Evolutionary conservation across 2,329 filamentous ascomycete species (phyloP), one percentile per base, ranked within the genome.

Genomic region (Aureobasidium musti): DNA sequence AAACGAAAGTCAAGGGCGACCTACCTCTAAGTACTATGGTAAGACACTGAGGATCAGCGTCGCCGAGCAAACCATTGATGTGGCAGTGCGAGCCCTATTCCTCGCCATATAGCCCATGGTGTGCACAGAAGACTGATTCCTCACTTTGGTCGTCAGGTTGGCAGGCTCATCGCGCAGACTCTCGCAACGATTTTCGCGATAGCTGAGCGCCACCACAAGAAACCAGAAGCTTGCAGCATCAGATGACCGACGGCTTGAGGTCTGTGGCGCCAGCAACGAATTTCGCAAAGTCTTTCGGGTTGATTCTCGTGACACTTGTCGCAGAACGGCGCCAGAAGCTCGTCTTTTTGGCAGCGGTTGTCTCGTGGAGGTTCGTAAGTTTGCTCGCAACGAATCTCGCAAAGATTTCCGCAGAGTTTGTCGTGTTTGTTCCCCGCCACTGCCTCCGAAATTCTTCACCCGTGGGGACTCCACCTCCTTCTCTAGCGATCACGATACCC

Each of bases 101-200:
- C 26, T 26, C 23, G 17, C 47, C 47, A 30, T 4, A 47, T 4
- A 14, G 10, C 8, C 33, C 11, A 10, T 10, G 33, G 11, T 35
- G 33, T 35, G 33, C 11, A 35, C 33, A 35, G 33, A 7, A 35
- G 33, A 35, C 10, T 7, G 33, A 7, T 3, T 30, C 13, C 8
- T 23, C 5, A 28, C 23, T 50, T 28, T 21, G 21, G 7, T 21
- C 4, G 5, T 35, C 30, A 1, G 14, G 11, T 30, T 14, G 5
- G 26, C 11, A 19, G 0, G 3, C 14, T 13, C 21, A 19, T 30
- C 54, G 54, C 37, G 14, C n/a, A 28, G 57, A 49, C 41, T 61
- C 13, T 49, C 57, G 57, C 57, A 28, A 35, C 35, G 19, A 61
- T 35, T 61, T 8, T 49, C 57, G 57, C n/a, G 19, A 49, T 14